phyloP scores from a whole-genome alignment of 768 basidiomycete species.

The Roridomyces roridus region DNA sequence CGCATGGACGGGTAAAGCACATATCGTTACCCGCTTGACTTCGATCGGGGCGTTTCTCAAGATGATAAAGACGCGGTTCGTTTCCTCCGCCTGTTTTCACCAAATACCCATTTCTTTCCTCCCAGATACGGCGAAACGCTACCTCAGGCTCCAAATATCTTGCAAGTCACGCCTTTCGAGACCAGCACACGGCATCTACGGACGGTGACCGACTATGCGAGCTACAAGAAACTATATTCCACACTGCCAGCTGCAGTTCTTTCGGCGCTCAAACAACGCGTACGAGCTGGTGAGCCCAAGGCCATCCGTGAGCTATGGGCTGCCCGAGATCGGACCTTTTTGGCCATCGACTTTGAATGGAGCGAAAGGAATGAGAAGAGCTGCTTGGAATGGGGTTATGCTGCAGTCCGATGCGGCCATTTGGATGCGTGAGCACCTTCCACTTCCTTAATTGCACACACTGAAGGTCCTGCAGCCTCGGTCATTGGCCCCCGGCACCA shows the following conservation, averaged over 20 bases:
- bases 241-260: constrained; percentile 75
- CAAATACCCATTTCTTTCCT: neutral
- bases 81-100: neutral
- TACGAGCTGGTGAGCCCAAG: constrained; percentile 69
- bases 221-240: constrained; percentile 73
- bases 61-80: constrained; percentile 84
- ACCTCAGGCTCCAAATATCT: constrained; percentile 74
- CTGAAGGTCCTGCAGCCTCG: constrained; percentile 46
- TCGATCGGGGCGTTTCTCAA: constrained; percentile 78
- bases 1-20: constrained; percentile 69
- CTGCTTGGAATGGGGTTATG: constrained; percentile 83
- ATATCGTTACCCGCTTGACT: constrained; percentile 79
- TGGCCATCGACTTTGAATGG: constrained; percentile 79
- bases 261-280: constrained; percentile 66
- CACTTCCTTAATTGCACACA: neutral
- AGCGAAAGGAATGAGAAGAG: constrained; percentile 73
- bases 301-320: constrained; percentile 74
- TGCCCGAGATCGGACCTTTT: constrained; percentile 71
- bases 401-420: constrained; percentile 76
- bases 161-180: constrained; percentile 74
- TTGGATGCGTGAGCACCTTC: constrained; percentile 63
- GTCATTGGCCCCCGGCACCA: constrained; percentile 80
- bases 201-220: constrained; percentile 67
- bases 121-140: constrained; percentile 78
- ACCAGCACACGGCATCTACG: constrained; percentile 70